Evolutionary conservation across 1,139 yeast species (phyloP).

Genomic region (Debaryomycetaceae sp.): DNA sequence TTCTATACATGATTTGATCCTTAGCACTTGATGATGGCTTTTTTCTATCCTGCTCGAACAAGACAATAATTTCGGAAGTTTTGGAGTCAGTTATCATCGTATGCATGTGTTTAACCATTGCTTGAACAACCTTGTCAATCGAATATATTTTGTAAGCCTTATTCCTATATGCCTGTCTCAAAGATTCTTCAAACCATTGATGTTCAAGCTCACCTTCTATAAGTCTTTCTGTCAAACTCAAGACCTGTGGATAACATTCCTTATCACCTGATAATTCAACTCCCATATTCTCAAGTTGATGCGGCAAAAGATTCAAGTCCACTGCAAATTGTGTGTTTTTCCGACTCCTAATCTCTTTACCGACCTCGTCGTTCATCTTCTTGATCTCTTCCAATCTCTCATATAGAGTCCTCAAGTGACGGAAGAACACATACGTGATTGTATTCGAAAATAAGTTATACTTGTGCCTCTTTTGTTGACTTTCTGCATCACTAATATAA

Average conservation of each 20-base stretch:
- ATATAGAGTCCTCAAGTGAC: constrained; percentile 79
- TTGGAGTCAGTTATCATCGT: constrained; percentile 73
- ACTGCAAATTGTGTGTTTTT: constrained; percentile 79
- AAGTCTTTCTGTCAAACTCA: constrained; percentile 66
- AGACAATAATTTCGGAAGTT: constrained; percentile 73
- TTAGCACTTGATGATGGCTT: constrained; percentile 66
- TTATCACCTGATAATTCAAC: constrained; percentile 66
- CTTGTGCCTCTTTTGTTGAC: constrained; percentile 36
- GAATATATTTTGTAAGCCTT: constrained; percentile 91
- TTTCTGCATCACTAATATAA: constrained; percentile 11
- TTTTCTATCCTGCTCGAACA: constrained; percentile 79
- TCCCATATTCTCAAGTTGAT: constrained; percentile 78
- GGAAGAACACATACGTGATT: constrained; percentile 85
- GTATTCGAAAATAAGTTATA: constrained; percentile 88
- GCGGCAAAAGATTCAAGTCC: constrained; percentile 79
- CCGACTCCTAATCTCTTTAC: constrained; percentile 66
- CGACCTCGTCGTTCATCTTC: constrained; percentile 58
- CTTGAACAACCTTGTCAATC: constrained; percentile 87
- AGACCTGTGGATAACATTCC: constrained; percentile 72
- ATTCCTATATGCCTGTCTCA: constrained; percentile 93
- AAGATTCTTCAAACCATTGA: constrained; percentile 91
- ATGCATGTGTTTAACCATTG: constrained; percentile 87
- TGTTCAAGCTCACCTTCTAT: constrained; percentile 93
- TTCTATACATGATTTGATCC: constrained; percentile 85
- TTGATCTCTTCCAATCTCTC: constrained; percentile 79